Conservation (phyloP, 1,284 basidiomycete genomes). For the Boletus albobrunnescens region DNA sequence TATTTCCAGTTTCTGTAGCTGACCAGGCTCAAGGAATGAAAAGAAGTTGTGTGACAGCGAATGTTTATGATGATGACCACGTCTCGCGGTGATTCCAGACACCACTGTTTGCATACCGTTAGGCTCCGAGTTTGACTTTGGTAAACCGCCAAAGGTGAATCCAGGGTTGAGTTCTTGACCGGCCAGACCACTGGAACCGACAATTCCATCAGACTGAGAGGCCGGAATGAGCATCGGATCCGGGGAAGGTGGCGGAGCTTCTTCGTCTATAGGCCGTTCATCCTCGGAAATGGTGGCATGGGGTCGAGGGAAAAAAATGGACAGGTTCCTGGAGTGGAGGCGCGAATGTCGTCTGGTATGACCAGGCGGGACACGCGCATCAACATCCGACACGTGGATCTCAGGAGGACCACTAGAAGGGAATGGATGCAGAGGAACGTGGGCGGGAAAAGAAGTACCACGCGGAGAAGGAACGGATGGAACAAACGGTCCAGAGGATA, state of each 20-base stretch:
- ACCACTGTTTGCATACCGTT: constrained; percentile 8
- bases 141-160: constrained; percentile 31
- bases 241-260: constrained; percentile 40
- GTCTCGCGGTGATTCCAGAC: constrained; percentile 34
- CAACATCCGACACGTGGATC: constrained; percentile 14
- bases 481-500: constrained; percentile 52
- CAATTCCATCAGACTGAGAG: constrained; percentile 25
- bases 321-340: constrained; percentile 87
- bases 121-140: constrained; percentile 29
- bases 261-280: constrained; percentile 42
- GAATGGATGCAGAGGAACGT: constrained; percentile 27
- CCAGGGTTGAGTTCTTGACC: constrained; percentile 20
- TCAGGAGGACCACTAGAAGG: constrained; percentile 26
- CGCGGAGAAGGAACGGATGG: constrained; percentile 40
- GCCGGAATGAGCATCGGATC: constrained; percentile 24
- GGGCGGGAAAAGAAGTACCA: constrained; percentile 24
- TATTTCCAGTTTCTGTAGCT: constrained; percentile 9
- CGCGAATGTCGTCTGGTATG: constrained; percentile 61
- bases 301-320: constrained; percentile 82
- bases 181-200: background rate
- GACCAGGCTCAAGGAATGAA: constrained; percentile 72
- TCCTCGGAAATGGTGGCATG: constrained; percentile 64
- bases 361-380: constrained; percentile 17
- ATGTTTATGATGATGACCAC: constrained; percentile 90
- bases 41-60: constrained; percentile 94